These are phyloP conservation scores for Acanthamoeba lenticulata DNA, from an alignment of 208 protist genomes.

Conservation along the genomic window DNA sequence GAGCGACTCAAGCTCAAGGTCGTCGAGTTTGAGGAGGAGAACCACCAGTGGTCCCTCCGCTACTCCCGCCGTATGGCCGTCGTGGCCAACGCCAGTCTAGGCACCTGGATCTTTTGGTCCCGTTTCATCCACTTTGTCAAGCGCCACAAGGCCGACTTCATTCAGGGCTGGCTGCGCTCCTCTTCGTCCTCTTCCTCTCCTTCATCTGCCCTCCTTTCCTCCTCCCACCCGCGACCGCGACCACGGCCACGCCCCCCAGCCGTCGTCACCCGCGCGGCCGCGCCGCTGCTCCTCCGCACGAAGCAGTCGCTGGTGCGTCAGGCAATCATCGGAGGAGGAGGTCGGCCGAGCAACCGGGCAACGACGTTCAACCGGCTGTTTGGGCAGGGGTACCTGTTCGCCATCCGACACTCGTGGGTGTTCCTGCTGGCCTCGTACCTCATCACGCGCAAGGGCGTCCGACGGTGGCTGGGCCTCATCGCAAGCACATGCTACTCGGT, in stretches of 20 bases:
- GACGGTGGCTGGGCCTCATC: not conserved
- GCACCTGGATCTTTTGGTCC: slow-evolving; percentile 26
- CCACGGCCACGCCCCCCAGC: not conserved
- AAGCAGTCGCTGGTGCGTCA: not conserved
- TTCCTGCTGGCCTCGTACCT: slow-evolving; percentile 21
- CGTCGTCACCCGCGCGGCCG: not conserved
- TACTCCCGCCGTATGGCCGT: slow-evolving; percentile 13
- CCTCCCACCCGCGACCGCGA: too few relatives aligned
- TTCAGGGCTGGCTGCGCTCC: slow-evolving; percentile 35
- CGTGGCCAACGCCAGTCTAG: slow-evolving; percentile 13
- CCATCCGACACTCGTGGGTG: slow-evolving; percentile 9
- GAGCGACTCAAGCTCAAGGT: slow-evolving; percentile 4
- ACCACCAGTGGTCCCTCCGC: slow-evolving; percentile 18
- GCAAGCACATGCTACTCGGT: slow-evolving; percentile 35
- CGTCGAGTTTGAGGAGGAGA: slow-evolving; percentile 45
- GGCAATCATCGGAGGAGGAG: not conserved
- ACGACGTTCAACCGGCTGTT: slow-evolving; percentile 48
- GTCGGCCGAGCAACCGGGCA: not conserved
- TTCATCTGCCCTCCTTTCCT: not conserved
- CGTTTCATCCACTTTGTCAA: slow-evolving; percentile 39
- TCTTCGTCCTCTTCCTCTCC: not conserved
- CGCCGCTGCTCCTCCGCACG: not conserved
- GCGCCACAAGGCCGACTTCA: slow-evolving; percentile 9
- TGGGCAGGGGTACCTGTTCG: not conserved
- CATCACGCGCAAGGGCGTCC: not conserved